Conservation (phyloP, 2,329 filamentous ascomycete species). For the Tolypocladium tropicale region DNA sequence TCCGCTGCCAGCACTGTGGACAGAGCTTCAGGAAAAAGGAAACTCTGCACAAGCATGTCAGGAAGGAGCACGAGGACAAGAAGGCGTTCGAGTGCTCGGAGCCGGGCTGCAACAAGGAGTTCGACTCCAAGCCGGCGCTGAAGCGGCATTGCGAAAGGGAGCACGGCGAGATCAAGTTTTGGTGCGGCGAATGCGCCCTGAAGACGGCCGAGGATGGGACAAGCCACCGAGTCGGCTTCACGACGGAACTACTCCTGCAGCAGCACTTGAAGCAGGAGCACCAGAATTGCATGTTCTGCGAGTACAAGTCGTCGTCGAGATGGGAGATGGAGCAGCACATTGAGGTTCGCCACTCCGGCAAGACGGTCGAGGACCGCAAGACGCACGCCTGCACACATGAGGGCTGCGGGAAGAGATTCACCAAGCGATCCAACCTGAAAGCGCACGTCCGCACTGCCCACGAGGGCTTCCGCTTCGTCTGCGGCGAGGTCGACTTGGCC, state of each 20-base stretch:
- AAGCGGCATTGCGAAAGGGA: slow-evolving; percentile 59
- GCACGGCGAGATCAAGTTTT: slow-evolving; percentile 62
- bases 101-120: slow-evolving; percentile 52
- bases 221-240: slow-evolving; percentile 47
- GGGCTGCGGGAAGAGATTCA: slow-evolving; percentile 68
- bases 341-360: slow-evolving; percentile 63
- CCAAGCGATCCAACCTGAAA: slow-evolving; percentile 72
- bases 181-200: slow-evolving; percentile 62
- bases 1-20: slow-evolving; percentile 63
- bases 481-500: slow-evolving; percentile 56
- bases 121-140: slow-evolving; percentile 62
- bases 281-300: slow-evolving; percentile 66
- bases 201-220: slow-evolving; percentile 27
- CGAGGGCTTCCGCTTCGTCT: slow-evolving; percentile 68
- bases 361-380: slow-evolving; percentile 51
- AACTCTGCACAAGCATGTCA: slow-evolving; percentile 74
- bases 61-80: slow-evolving; percentile 61
- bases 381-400: slow-evolving; percentile 55
- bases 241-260: slow-evolving; percentile 61
- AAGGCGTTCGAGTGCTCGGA: slow-evolving; percentile 63
- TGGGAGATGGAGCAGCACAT: slow-evolving; percentile 66
- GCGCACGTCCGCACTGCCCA: slow-evolving; percentile 71
- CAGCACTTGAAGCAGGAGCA: slow-evolving; percentile 65
- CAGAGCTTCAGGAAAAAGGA: slow-evolving; percentile 80
- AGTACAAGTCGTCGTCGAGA: slow-evolving; percentile 54